Evolutionary conservation across 2,329 filamentous ascomycete species (phyloP).

Genomic region (Venturia nashicola): DNA sequence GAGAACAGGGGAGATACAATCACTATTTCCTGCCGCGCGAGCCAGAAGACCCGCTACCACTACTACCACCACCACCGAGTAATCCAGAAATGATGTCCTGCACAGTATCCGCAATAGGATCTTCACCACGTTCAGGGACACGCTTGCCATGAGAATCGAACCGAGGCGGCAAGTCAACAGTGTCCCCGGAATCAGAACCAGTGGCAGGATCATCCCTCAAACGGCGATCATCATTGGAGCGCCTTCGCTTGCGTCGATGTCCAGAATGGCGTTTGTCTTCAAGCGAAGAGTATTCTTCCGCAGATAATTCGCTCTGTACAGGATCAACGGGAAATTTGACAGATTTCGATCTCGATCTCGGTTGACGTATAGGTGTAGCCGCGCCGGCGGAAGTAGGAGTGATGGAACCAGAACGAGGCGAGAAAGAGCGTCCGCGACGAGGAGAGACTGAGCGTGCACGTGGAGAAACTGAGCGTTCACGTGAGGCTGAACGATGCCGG

Average conservation of each 20-base stretch:
- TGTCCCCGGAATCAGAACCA: constrained; percentile 7
- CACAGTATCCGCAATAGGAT: constrained; percentile 23
- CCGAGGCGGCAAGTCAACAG: constrained; percentile 11
- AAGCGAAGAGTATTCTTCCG: background rate
- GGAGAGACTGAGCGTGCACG: background rate
- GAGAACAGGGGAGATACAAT: background rate
- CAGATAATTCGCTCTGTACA: constrained; percentile 9
- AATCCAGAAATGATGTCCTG: background rate
- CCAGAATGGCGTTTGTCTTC: background rate
- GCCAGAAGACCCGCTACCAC: constrained; percentile 2
- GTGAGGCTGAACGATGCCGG: background rate
- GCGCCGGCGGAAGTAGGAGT: constrained; percentile 11
- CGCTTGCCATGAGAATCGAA: constrained; percentile 10
- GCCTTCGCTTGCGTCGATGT: constrained; percentile 2
- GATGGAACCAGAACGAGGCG: background rate
- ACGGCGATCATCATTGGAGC: background rate
- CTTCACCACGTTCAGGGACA: constrained; percentile 8
- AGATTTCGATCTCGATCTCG: constrained; percentile 10
- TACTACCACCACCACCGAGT: constrained; percentile 5
- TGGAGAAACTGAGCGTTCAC: background rate
- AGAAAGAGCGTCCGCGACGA: background rate
- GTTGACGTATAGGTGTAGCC: background rate
- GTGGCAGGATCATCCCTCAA: background rate
- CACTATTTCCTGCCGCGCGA: background rate
- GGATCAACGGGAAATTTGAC: constrained; percentile 27